Conservation (phyloP, 2,329 filamentous ascomycete species). For the Penicillium sp. region DNA sequence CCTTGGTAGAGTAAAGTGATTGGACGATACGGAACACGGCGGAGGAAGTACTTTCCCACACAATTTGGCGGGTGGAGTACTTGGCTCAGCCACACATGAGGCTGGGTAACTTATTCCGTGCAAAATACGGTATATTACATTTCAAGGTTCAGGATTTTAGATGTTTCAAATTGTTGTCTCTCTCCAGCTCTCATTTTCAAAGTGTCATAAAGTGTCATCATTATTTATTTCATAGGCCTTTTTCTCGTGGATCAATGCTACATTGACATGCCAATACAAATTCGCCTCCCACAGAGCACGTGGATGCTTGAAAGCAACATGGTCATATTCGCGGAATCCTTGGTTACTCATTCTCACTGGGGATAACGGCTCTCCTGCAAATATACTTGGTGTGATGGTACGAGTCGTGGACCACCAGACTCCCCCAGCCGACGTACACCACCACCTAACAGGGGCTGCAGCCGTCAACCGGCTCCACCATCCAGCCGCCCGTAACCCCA, state of each 20-base stretch:
- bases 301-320: constrained; percentile 31
- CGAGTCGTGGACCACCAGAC: constrained; percentile 33
- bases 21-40: constrained; percentile 15
- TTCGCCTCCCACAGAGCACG: constrained; percentile 7
- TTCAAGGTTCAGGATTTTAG: not conserved
- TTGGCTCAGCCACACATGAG: constrained; percentile 15
- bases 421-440: constrained; percentile 40
- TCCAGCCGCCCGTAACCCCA: constrained; percentile 35
- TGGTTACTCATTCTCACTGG: constrained; percentile 31
- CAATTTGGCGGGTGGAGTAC: constrained; percentile 15
- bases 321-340: constrained; percentile 37
- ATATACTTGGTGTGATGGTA: constrained; percentile 41
- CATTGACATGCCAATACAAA: constrained; percentile 1
- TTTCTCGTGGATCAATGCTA: constrained; percentile 1
- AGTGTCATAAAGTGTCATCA: not conserved
- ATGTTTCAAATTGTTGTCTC: constrained; percentile 14
- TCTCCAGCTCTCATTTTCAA: constrained; percentile 1
- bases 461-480: constrained; percentile 35
- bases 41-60: constrained; percentile 10
- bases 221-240: not conserved
- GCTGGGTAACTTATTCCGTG: constrained; percentile 4
- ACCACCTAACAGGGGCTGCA: constrained; percentile 27
- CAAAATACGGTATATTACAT: constrained; percentile 4
- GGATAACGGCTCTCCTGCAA: constrained; percentile 27
- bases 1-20: constrained; percentile 10